Evolutionary conservation across 345 rosid species (phyloP), one percentile per base, ranked within the genome.

Genomic region (Gossypium longicalyx): DNA sequence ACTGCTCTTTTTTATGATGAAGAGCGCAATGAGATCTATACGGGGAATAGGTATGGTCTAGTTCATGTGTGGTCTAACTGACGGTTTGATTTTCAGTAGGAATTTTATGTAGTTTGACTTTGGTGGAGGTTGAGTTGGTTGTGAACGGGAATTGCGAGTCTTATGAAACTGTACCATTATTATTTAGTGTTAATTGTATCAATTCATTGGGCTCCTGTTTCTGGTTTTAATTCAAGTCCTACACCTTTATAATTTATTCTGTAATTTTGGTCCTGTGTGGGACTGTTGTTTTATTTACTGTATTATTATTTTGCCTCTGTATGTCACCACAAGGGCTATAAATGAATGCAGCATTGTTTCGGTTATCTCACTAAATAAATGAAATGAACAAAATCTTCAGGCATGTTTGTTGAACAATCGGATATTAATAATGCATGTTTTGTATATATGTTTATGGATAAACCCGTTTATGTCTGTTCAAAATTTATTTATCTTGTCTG

Each of bases 51-150:
- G 79, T 87, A 77, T 64, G 96, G 96, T 23, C 81, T 90, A 25
- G 87, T 89, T 73, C 96, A 89, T 74, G 93, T 89, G 16, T 90
- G 96, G 96, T 89, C 93, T 64, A 89, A 90, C 77, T 86, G 80
- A 84, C 41, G 25, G 44, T 68, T 49, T 45, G 54, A 67, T 20
- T 45, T 45, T 63, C 5, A 11, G 7, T 43, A 20, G 67, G 23
- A 10, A 25, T 56, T 66, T 19, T n/a, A 19, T 66, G 70, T 66
- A 47, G 22, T 67, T 67, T 22, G 12, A 51, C 56, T 16, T 47
- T 7, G 53, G 8, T 20, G 70, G 53, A 45, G 12, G 54, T 38
- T 8, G 25, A 10, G 25, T 65, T 4, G 38, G 1, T 5, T 53
- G 58, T 44, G 68, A 13, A 54, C 8, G 59, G 2, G 27, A 22